Base-by-base conservation (phyloP, 2,329 filamentous ascomycete genomes). In the Aspergillus sp. region DNA sequence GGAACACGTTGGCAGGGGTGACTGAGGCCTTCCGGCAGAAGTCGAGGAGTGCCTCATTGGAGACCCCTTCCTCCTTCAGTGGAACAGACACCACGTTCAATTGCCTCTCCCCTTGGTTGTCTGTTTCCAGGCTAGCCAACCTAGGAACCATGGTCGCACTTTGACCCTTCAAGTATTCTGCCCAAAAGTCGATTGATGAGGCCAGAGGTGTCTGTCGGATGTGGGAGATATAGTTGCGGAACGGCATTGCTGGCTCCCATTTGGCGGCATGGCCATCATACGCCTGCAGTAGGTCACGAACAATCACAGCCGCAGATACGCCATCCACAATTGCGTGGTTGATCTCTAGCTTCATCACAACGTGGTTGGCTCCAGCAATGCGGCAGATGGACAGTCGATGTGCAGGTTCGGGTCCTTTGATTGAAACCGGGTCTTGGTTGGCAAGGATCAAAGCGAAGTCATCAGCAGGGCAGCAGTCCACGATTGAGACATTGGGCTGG, bases 281-380 rank as follows among this genome's bases (percentile, higher is more conserved):
- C 8, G 59, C 64, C 2, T 38, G 7, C 3, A 50, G 27, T 5
- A 66, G 51, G 15, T 66, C 58, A 11, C 54, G 60, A 8, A 51
- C 8, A 3, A 64, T 13, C 25, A 64, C 19, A 13, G 47, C 21
- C 32, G 62, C 42, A 0, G 65, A 63, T 8, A 47, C 41, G 5
- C 49, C 66, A 59, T 68, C 66, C 7, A 66, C 54, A 3, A 68
- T 50, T 32, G 62, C 59, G 49, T 68, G 66, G 19, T 53, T 65
- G 13, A 66, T 59, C 23, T 61, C 59, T 0, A 68, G 57, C 11
- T 63, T 30, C 47, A 51, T 62, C 25, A 59, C 57, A n/a, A 64
- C 21, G 32, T n/a, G n/a, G 8, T 19, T 48, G 15, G 23, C 50
- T 19, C 23, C 27, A 15, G 32, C 8, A 8, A 38, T 38, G 5